These are phyloP conservation scores for Theobroma cacao DNA, from an alignment of 345 rosid species.

Conservation along the genomic window DNA sequence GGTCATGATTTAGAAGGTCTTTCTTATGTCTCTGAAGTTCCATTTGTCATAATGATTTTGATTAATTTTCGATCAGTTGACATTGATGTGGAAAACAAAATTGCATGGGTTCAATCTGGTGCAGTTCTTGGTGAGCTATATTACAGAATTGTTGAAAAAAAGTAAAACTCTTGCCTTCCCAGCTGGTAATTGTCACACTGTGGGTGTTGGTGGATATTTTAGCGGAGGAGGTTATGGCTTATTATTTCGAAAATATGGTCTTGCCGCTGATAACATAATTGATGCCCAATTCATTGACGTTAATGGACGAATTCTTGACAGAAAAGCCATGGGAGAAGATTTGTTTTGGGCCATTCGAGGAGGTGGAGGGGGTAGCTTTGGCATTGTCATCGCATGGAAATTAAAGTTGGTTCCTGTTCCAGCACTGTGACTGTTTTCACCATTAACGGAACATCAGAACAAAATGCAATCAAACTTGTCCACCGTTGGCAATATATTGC, in stretches of 20 bases:
- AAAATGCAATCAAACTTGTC: neutral
- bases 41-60: neutral
- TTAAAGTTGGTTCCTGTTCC: neutral
- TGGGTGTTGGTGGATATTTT: neutral
- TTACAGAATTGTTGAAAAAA: neutral
- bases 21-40: neutral
- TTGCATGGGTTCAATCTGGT: neutral
- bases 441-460: neutral
- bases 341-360: too few species aligned
- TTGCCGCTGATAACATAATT: neutral
- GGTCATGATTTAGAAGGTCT: conserved; percentile 3
- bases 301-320: neutral
- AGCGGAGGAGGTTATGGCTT: neutral
- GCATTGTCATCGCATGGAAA: neutral
- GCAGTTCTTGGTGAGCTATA: neutral
- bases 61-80: neutral
- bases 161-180: neutral
- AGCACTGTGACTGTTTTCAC: neutral
- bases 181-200: neutral
- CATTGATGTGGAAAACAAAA: neutral
- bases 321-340: too few species aligned
- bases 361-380: neutral
- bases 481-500: neutral
- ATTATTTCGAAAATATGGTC: neutral
- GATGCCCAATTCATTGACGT: neutral